Percentiles rank a stretch among this genome's conserved stretches.
Evolutionary conservation across 495 filamentous ascomycete species (phyloP).

Genomic region (Aspergillus ellipticus): DNA sequence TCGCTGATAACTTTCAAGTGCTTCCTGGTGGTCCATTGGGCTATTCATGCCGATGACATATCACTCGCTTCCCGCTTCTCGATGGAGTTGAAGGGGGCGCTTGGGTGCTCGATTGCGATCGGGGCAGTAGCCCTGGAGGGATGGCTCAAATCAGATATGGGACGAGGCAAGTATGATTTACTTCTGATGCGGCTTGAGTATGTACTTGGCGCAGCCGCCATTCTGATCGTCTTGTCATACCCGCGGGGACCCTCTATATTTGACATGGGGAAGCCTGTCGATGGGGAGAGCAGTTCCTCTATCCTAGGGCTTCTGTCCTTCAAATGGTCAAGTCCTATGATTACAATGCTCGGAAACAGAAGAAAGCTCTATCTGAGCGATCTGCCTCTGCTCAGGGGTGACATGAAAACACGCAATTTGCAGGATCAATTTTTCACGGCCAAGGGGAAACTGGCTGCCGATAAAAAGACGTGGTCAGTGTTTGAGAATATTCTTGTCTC

Average conservation of each 20-base stretch:
- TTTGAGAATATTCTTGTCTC: background rate
- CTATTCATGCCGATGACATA: no score
- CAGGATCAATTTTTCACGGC: constrained; percentile 42
- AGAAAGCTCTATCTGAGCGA: constrained; percentile 53
- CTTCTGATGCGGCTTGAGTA: background rate
- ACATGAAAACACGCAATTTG: background rate
- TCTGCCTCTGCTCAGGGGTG: constrained; percentile 35
- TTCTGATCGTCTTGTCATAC: constrained; percentile 1
- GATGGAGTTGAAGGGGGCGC: no score
- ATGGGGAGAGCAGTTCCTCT: constrained; percentile 53
- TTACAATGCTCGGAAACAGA: constrained; percentile 46
- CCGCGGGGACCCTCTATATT: constrained; percentile 56
- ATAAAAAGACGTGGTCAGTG: background rate
- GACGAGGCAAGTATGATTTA: no score
- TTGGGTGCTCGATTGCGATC: no score
- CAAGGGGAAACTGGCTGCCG: background rate
- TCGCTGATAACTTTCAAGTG: no score
- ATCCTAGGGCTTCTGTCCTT: constrained; percentile 55
- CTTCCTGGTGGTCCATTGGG: no score
- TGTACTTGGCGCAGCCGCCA: constrained; percentile 16
- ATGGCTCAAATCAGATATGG: no score
- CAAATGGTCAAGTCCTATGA: constrained; percentile 48
- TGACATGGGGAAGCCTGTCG: constrained; percentile 48
- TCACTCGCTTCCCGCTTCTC: no score
- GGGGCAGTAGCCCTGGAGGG: no score